Base-by-base conservation (phyloP, 2,329 filamentous ascomycete genomes). In the Lecanicillium sp. region DNA sequence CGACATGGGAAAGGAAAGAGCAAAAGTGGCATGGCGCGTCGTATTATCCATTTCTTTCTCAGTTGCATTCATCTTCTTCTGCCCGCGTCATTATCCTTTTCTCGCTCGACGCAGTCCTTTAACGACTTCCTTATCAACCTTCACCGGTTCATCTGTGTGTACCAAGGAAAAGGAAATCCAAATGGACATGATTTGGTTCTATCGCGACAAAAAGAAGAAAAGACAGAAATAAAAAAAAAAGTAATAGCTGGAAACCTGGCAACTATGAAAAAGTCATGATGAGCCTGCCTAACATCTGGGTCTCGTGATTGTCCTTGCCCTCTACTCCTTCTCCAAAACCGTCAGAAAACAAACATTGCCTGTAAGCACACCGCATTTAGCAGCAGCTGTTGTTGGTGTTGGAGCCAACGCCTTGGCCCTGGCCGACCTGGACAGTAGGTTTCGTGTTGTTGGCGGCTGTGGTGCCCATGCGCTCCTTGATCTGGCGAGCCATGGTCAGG, bases 391-490 rank as follows among this genome's bases (percentile, higher is more conserved):
- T 82, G 60, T 78, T 85, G 54, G 85, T 85, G 53, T 83, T 83
- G 55, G 80, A 85, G 63, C 94, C 85, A 51, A 98, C 90, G 55
- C 89, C 89, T 66, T 94, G 88, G 58, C 92, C 92, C 61, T 88
- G 84, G 43, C 88, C 86, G 56, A 98, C 92, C 63, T 95, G 88
- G 55, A 98, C 89, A 54, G 86, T 94, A 49, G 90, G 90, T 75
- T 96, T 98, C 71, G 90, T 94, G 79, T 96, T 96, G 72, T 89
- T 89, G 50, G 84, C 84, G 32, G 85, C 83, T 48, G 90, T 92
- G 53, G 87, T 95, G 57, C 92, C 92, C 90, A 98, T 98, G 59
- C 92, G 85, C 74, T 96, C 90, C 79, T 98, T 98, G 73, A 98
- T 98, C 70, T 98, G 92, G 65, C 92, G 84, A 55, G 92, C 92